Evolutionary conservation across 805 yeast species (phyloP).

Genomic region (Yarrowia osloensis): DNA sequence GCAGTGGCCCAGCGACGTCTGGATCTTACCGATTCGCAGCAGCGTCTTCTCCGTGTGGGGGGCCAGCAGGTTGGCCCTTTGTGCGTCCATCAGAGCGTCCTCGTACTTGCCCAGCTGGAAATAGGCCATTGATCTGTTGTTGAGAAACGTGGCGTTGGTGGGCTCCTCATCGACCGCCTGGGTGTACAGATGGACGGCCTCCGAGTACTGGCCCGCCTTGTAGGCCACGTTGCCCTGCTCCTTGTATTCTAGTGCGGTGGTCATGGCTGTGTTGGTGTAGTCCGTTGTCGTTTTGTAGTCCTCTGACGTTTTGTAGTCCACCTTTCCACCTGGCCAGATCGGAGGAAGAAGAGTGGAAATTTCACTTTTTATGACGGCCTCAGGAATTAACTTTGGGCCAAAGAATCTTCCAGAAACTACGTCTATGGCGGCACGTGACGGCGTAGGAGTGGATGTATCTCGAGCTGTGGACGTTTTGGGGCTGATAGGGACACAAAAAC

Average conservation of each 20-base stretch:
- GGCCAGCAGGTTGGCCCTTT: constrained; percentile 39
- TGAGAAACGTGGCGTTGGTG: constrained; percentile 42
- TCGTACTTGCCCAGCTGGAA: constrained; percentile 42
- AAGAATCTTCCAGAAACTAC: constrained; percentile 24
- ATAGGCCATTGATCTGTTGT: constrained; percentile 47
- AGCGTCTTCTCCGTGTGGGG: constrained; percentile 43
- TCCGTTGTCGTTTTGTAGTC: not conserved
- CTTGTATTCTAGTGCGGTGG: constrained; percentile 36
- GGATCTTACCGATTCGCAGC: constrained; percentile 44
- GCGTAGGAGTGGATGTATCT: too few relatives aligned
- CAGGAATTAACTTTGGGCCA: constrained; percentile 5
- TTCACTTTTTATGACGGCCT: constrained; percentile 15
- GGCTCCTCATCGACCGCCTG: constrained; percentile 45
- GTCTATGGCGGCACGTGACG: not conserved
- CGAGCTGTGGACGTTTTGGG: too few relatives aligned
- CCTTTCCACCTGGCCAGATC: not conserved
- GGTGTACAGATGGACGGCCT: constrained; percentile 41
- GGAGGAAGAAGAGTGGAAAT: constrained; percentile 13
- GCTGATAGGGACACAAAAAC: too few relatives aligned
- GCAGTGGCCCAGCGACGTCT: constrained; percentile 42
- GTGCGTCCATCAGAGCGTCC: constrained; percentile 44
- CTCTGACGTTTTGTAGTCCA: not conserved
- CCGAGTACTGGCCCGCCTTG: constrained; percentile 42
- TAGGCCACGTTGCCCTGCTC: constrained; percentile 46
- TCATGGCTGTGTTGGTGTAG: not conserved